Evolutionary conservation across 192 early-diverging fungal species (phyloP), one percentile per base, ranked within the genome.

Genomic region (Umbelopsis ramanniana): DNA sequence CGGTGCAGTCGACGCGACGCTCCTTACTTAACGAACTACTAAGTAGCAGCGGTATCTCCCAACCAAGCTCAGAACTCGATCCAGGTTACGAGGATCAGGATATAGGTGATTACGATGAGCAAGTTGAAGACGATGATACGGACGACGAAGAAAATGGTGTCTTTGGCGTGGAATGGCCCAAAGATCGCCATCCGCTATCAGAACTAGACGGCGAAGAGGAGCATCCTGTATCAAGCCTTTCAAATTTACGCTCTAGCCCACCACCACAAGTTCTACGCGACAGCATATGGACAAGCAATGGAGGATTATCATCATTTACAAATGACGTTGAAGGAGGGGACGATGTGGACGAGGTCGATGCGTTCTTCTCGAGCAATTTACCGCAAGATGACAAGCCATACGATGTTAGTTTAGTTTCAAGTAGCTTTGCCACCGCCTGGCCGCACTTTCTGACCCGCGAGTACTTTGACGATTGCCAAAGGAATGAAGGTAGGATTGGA

Each of bases 391-490:
- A 75, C 17, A 24, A 17, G 9, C 35, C 69, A 0, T 50, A 50
- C 15, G 74, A 75, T 22, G 37, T 66, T 9, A 24, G 43, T 2
- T 11, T 71, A 5, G 52, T 12, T 63, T 26, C 24, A 37, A 63
- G 57, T 63, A 63, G 57, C 17, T 63, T 37, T 63, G 57, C 66
- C 22, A 74, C 77, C 0, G 6, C 24, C 2, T 67, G 35, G 24
- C 73, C 77, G 8, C 77, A 79, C 52, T 79, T 79, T 24, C 33
- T 79, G 26, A 74, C 69, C 2, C 23, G 22, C 6, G 77, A 79
- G 17, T 79, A 79, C 24, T 79, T 79, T 57, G 57, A 79, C 46
- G 35, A 63, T 19, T 63, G 57, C 57, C 26, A 63, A 37, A 35
- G 26, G 57, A 63, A 63, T 63, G 57, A 63, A 63, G 57, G 57